A percentile compares a stretch with the other conserved stretches of the same genome.
These are phyloP conservation scores for Crassisporium funariophilum DNA, from an alignment of 768 basidiomycete genomes.

Conservation along the genomic window DNA sequence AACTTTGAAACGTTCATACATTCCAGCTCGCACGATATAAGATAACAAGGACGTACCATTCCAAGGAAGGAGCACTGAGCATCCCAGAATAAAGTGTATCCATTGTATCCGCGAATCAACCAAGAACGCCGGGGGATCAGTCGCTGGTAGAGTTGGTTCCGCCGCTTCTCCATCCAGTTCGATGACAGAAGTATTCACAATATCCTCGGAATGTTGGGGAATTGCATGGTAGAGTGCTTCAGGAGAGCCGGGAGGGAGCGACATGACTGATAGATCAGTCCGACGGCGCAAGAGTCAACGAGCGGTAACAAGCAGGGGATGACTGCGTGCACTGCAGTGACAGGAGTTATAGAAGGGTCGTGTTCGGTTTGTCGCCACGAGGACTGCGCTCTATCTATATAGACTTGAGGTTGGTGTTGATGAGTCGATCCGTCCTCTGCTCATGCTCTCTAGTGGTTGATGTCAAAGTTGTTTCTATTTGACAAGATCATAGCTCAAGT, in stretches of 20 bases:
- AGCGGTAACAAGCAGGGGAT: no score
- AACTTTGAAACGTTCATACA: conserved; percentile 45
- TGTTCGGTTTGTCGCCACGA: no score
- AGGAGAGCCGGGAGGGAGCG: conserved; percentile 30
- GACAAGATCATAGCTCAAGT: no score
- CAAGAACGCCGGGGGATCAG: conserved; percentile 29
- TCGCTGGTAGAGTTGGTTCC: conserved; percentile 20
- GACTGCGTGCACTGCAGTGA: no score
- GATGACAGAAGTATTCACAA: conserved; percentile 24
- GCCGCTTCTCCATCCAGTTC: conserved; percentile 32
- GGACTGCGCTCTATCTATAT: no score
- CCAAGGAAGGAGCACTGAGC: conserved; percentile 84
- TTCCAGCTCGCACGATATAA: not conserved
- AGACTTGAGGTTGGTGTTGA: no score
- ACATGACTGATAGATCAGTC: conserved; percentile 26
- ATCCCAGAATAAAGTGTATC: conserved; percentile 76
- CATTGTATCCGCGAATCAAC: conserved; percentile 52
- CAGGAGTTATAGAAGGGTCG: no score
- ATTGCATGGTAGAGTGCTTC: conserved; percentile 46
- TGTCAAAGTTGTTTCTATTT: no score
- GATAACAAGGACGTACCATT: conserved; percentile 60
- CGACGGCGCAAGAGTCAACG: no score
- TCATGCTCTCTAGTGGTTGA: no score
- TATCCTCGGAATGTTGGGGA: conserved; percentile 31
- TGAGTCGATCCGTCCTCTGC: no score